These are phyloP conservation scores for Suillus occidentalis DNA, from an alignment of 768 basidiomycete genomes.

Conservation along the genomic window DNA sequence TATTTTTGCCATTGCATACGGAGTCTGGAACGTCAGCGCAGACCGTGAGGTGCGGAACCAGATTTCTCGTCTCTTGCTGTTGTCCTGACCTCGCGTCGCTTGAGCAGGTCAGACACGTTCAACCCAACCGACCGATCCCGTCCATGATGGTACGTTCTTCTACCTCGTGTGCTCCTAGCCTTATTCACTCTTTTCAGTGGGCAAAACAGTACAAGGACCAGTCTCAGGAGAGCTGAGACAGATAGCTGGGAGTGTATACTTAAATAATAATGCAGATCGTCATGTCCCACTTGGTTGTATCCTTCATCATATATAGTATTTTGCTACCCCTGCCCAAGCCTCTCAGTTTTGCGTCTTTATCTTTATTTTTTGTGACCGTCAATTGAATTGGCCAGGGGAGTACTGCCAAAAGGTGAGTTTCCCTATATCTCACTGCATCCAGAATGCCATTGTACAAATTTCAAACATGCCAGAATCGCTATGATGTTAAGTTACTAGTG, in stretches of 20 bases:
- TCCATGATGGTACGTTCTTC: conserved; percentile 65
- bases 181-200: conserved; percentile 38
- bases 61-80: background rate
- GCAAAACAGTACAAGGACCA: conserved; percentile 47
- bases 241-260: background rate
- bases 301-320: background rate
- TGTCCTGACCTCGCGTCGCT: background rate
- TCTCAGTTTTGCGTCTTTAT: background rate
- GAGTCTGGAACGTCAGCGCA: conserved; percentile 72
- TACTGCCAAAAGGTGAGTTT: background rate
- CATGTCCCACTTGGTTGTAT: background rate
- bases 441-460: background rate
- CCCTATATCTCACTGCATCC: background rate
- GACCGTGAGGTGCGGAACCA: conserved; percentile 67
- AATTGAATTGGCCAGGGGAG: background rate
- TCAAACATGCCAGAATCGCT: background rate
- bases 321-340: background rate
- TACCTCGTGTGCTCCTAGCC: background rate
- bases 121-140: conserved; percentile 71
- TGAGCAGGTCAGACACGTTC: conserved; percentile 53
- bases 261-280: no score
- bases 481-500: background rate
- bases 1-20: conserved; percentile 64
- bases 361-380: background rate
- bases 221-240: background rate